These are phyloP conservation scores for Umbelopsis sp. DNA, from an alignment of 192 early-diverging fungal genomes.

Conservation along the genomic window DNA sequence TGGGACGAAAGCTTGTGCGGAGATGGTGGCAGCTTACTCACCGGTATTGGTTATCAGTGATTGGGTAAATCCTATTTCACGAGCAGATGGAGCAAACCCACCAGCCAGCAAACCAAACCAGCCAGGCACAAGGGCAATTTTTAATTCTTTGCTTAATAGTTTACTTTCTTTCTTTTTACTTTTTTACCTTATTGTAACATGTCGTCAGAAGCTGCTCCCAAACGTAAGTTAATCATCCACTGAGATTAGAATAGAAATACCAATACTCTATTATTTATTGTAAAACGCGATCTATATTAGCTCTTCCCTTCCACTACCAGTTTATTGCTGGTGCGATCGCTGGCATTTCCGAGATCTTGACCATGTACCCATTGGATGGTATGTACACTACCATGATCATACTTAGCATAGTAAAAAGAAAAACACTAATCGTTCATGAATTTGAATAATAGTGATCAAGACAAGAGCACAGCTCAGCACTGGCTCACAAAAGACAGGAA, in stretches of 20 bases:
- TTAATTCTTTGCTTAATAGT: neutral
- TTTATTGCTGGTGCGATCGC: slow-evolving; percentile 80
- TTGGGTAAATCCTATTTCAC: no score
- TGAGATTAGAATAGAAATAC: neutral
- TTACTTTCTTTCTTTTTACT: neutral
- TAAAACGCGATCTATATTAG: slow-evolving; percentile 22
- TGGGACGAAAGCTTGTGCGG: neutral
- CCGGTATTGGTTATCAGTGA: neutral
- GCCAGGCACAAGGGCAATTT: neutral
- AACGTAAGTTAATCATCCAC: neutral
- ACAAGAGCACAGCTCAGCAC: slow-evolving; percentile 85
- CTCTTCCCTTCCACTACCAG: slow-evolving; percentile 79
- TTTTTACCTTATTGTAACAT: neutral
- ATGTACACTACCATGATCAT: neutral
- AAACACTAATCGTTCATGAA: neutral
- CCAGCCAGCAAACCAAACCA: neutral
- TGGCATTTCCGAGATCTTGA: slow-evolving; percentile 89
- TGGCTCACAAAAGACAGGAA: slow-evolving; percentile 26
- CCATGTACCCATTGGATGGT: slow-evolving; percentile 91
- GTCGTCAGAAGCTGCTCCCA: neutral
- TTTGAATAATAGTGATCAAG: slow-evolving; percentile 68
- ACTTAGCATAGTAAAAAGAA: neutral
- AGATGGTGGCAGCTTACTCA: slow-evolving; percentile 1
- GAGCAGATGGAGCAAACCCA: neutral
- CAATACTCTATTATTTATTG: neutral